These are phyloP conservation scores for Aureobasidium subglaciale DNA, from an alignment of 2,329 filamentous ascomycete species.

Conservation along the genomic window DNA sequence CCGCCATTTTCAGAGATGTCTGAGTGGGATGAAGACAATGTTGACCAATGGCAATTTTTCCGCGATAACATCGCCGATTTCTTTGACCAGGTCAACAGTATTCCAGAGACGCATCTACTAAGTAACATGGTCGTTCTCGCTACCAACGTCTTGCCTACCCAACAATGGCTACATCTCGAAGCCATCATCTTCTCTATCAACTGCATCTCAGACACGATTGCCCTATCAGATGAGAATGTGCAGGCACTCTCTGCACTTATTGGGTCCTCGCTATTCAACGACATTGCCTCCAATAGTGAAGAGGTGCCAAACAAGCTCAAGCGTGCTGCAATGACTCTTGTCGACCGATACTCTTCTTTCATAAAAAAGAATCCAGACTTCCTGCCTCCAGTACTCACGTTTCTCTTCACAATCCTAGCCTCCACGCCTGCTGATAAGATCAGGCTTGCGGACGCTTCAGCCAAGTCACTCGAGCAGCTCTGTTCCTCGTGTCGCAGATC, in stretches of 20 bases:
- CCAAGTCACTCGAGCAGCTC: slow-evolving; percentile 65
- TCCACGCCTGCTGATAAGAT: slow-evolving; percentile 35
- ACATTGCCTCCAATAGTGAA: slow-evolving; percentile 37
- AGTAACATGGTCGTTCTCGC: slow-evolving; percentile 41
- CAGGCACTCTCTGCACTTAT: slow-evolving; percentile 56
- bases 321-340: slow-evolving; percentile 61
- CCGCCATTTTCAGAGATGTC: slow-evolving; percentile 52
- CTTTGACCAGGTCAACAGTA: slow-evolving; percentile 61
- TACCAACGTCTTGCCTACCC: slow-evolving; percentile 32
- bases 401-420: slow-evolving; percentile 64
- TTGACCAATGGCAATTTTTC: slow-evolving; percentile 61
- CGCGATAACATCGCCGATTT: slow-evolving; percentile 74
- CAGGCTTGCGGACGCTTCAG: slow-evolving; percentile 58
- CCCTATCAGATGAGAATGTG: slow-evolving; percentile 42
- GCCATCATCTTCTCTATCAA: slow-evolving; percentile 56
- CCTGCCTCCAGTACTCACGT: slow-evolving; percentile 63
- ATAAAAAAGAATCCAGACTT: slow-evolving; percentile 63
- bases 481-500: slow-evolving; percentile 68
- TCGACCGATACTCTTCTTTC: slow-evolving; percentile 68
- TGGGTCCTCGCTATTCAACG: slow-evolving; percentile 50
- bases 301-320: slow-evolving; percentile 56
- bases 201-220: slow-evolving; percentile 50
- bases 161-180: slow-evolving; percentile 45
- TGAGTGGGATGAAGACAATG: slow-evolving; percentile 64
- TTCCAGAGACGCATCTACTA: slow-evolving; percentile 40